phyloP scores from a whole-genome alignment of 495 filamentous ascomycete species.

The Neurospora sp. region DNA sequence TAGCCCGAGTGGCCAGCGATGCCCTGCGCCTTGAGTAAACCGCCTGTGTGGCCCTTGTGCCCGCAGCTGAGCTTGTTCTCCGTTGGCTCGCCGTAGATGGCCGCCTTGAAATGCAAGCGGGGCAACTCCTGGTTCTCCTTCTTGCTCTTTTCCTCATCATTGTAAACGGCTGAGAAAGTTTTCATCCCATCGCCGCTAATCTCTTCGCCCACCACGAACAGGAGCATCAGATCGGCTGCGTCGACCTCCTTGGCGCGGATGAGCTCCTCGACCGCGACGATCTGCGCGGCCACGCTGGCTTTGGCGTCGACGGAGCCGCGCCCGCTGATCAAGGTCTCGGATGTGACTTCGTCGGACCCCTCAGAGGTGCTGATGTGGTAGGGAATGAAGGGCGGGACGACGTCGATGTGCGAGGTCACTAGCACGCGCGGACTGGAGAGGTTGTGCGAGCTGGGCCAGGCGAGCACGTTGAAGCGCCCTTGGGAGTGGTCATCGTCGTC shows the following conservation, averaged over 20 bases:
- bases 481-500: slow-evolving; percentile 30
- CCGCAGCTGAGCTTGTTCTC: slow-evolving; percentile 76
- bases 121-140: neutral
- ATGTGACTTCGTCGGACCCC: slow-evolving; percentile 32
- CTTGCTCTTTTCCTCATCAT: slow-evolving; percentile 33
- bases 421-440: slow-evolving; percentile 50
- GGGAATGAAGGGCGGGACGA: slow-evolving; percentile 63
- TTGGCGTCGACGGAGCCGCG: slow-evolving; percentile 89
- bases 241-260: slow-evolving; percentile 34
- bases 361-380: slow-evolving; percentile 35
- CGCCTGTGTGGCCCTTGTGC: slow-evolving; percentile 72
- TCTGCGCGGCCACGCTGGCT: slow-evolving; percentile 70
- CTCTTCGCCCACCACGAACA: slow-evolving; percentile 91
- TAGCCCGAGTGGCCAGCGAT: slow-evolving; percentile 85
- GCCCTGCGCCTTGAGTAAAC: slow-evolving; percentile 56
- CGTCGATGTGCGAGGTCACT: slow-evolving; percentile 64
- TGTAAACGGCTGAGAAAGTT: slow-evolving; percentile 39
- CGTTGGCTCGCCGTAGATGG: slow-evolving; percentile 90
- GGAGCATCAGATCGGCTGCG: slow-evolving; percentile 50
- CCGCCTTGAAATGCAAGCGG: slow-evolving; percentile 29
- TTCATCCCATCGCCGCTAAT: slow-evolving; percentile 76
- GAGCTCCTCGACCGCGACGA: slow-evolving; percentile 56
- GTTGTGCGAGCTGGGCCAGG: slow-evolving; percentile 43
- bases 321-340: slow-evolving; percentile 43
- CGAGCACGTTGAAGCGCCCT: slow-evolving; percentile 59